Percentiles rank a stretch among this genome's conserved stretches.
phyloP scores from a whole-genome alignment of 768 basidiomycete genomes.

The Suillus subalutaceus region DNA sequence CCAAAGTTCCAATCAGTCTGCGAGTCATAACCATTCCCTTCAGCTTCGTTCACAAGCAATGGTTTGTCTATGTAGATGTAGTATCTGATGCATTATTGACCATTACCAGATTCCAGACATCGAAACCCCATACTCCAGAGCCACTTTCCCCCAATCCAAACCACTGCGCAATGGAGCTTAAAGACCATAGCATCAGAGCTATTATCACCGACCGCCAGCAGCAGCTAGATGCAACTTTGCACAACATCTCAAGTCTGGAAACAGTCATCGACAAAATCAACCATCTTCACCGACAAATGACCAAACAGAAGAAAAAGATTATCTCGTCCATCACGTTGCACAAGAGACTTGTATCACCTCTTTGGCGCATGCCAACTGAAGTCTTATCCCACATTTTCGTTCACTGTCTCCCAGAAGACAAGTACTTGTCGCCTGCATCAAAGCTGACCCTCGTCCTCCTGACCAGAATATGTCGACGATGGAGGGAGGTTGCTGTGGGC shows the following conservation, averaged over 20 bases:
- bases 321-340: conserved; percentile 12
- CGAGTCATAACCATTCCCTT: background rate
- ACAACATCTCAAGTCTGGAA: background rate
- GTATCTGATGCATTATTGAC: background rate
- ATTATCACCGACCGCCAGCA: background rate
- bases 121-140: background rate
- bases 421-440: conserved; percentile 9
- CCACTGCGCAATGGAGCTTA: background rate
- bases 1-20: background rate
- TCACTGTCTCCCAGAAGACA: conserved; percentile 38
- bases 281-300: conserved; percentile 16
- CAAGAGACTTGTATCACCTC: conserved; percentile 25
- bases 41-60: background rate
- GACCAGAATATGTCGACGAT: conserved; percentile 32
- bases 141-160: background rate
- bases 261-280: conserved; percentile 17
- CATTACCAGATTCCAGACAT: background rate
- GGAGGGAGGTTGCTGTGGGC: conserved; percentile 31
- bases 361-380: conserved; percentile 47
- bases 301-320: conserved; percentile 15
- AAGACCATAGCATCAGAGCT: background rate
- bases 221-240: background rate
- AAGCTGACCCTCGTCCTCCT: no score
- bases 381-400: conserved; percentile 50
- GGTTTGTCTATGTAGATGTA: background rate